A percentile compares a stretch with the other conserved stretches of the same genome.
Evolutionary conservation across 177 flowering plant species (phyloP).

Genomic region (Tripterygium wilfordii): DNA sequence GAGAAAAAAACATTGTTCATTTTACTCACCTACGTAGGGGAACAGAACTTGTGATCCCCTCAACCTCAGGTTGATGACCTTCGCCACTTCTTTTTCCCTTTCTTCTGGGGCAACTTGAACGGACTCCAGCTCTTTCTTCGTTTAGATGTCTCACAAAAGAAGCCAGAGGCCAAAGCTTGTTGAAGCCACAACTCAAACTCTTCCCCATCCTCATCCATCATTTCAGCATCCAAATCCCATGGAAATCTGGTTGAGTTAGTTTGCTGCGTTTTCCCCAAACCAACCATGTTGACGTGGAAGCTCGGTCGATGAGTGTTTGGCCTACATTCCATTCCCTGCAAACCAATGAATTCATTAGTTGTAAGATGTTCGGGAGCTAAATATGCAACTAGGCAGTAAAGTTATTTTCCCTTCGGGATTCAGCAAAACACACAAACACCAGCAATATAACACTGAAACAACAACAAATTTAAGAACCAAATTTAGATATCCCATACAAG

Average conservation of each 20-base stretch:
- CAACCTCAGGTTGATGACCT: conserved; percentile 45
- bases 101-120: conserved; percentile 67
- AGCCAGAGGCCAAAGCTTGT: conserved; percentile 86
- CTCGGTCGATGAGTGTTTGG: conserved; percentile 94
- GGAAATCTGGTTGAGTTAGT: conserved; percentile 65
- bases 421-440: too few relatives aligned
- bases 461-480: too few relatives aligned
- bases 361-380: too few relatives aligned
- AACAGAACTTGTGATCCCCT: too few relatives aligned
- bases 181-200: conserved; percentile 92
- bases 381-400: too few relatives aligned
- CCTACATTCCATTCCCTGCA: conserved; percentile 88
- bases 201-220: conserved; percentile 75
- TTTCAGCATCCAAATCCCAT: conserved; percentile 88
- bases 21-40: too few relatives aligned
- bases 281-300: conserved; percentile 96
- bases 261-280: conserved; percentile 68
- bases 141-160: conserved; percentile 77
- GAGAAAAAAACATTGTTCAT: too few relatives aligned
- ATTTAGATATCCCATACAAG: too few relatives aligned
- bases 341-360: too few relatives aligned
- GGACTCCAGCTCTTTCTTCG: conserved; percentile 94
- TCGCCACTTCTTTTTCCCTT: conserved; percentile 69
- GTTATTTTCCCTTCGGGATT: too few relatives aligned
- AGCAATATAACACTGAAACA: too few relatives aligned